These are phyloP conservation scores for Blastocrithidia nonstop DNA, from an alignment of 208 protist species.

Conservation along the genomic window DNA sequence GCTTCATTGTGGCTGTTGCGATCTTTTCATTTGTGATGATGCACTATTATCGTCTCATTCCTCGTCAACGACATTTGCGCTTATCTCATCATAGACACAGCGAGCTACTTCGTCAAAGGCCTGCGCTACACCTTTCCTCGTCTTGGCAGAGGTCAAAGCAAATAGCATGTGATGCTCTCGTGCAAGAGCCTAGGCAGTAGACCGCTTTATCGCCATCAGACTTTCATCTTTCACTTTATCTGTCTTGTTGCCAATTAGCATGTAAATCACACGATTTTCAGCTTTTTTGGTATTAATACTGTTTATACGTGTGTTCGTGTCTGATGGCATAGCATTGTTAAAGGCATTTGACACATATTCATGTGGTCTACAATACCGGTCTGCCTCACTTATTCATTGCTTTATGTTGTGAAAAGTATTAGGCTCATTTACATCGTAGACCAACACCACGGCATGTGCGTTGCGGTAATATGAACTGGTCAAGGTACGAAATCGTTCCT, in stretches of 20 bases:
- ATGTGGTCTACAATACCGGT: slow-evolving; percentile 45
- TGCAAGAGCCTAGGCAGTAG: slow-evolving; percentile 39
- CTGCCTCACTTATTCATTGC: slow-evolving; percentile 65
- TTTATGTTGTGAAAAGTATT: slow-evolving; percentile 52
- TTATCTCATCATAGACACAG: slow-evolving; percentile 36
- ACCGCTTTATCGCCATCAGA: background rate
- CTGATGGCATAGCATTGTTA: no score
- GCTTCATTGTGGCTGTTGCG: no score
- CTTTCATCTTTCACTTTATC: slow-evolving; percentile 23
- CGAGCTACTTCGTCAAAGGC: slow-evolving; percentile 71
- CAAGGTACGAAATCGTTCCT: slow-evolving; percentile 76
- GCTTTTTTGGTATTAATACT: slow-evolving; percentile 15
- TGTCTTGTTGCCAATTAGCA: slow-evolving; percentile 81
- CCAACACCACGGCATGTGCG: slow-evolving; percentile 66
- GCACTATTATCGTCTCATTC: background rate
- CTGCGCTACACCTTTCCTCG: slow-evolving; percentile 40
- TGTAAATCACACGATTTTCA: slow-evolving; percentile 19
- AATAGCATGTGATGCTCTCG: slow-evolving; percentile 66
- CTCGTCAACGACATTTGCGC: slow-evolving; percentile 42
- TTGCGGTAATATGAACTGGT: slow-evolving; percentile 73
- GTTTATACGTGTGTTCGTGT: no score
- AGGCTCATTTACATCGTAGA: slow-evolving; percentile 79
- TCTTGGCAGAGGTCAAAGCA: slow-evolving; percentile 70
- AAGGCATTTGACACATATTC: no score
- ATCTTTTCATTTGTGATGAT: no score